Evolutionary conservation across 805 yeast species (phyloP).

Genomic region (Diddensiella transvaalensis): DNA sequence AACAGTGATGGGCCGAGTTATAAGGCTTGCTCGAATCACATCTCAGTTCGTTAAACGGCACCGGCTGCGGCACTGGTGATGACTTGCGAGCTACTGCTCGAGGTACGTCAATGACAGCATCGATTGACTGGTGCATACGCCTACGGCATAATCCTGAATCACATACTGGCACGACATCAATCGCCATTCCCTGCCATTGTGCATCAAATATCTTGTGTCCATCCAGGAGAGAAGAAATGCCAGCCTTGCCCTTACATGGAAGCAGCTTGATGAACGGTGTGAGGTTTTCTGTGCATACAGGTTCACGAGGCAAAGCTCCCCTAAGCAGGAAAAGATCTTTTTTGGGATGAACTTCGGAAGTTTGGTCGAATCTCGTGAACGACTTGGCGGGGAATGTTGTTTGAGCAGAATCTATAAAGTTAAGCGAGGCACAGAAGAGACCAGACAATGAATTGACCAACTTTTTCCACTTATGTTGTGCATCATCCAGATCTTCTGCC

Average conservation of each 20-base stretch:
- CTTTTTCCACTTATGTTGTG: constrained; percentile 63
- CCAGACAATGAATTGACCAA: constrained; percentile 80
- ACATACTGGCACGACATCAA: constrained; percentile 67
- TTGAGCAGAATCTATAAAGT: constrained; percentile 74
- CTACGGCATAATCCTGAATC: constrained; percentile 21
- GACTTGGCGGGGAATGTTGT: constrained; percentile 64
- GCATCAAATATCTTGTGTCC: constrained; percentile 87
- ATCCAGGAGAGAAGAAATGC: constrained; percentile 76
- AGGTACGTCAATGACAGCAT: constrained; percentile 68
- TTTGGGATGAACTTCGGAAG: constrained; percentile 8
- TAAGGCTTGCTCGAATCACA: constrained; percentile 65
- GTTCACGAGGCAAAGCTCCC: constrained; percentile 91
- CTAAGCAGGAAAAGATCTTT: constrained; percentile 48
- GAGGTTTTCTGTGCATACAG: constrained; percentile 93
- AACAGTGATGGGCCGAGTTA: constrained; percentile 64
- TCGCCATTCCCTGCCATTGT: constrained; percentile 89
- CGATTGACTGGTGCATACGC: constrained; percentile 59
- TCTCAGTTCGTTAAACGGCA: constrained; percentile 60
- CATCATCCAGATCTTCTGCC: constrained; percentile 52
- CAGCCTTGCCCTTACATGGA: constrained; percentile 90
- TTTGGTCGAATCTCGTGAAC: constrained; percentile 31
- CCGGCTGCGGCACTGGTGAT: constrained; percentile 78
- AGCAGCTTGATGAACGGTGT: constrained; percentile 88
- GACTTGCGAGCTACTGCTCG: constrained; percentile 58
- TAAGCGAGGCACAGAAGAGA: constrained; percentile 89